Percentiles rank a stretch among this genome's conserved stretches.
phyloP scores from a whole-genome alignment of 805 yeast genomes.

The Candida succiphila region DNA sequence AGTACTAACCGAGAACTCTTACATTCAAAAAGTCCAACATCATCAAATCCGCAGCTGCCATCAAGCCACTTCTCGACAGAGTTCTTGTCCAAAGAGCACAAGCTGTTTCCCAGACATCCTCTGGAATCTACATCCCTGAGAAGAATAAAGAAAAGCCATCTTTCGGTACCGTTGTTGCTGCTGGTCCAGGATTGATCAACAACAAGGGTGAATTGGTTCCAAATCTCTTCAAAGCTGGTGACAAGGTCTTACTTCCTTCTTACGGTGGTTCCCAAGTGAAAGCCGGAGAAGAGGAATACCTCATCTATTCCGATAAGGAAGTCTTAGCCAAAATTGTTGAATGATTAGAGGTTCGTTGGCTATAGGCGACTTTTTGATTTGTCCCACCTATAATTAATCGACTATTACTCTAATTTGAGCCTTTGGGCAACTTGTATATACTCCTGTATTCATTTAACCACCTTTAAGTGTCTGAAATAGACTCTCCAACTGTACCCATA shows the following conservation, averaged over 20 bases:
- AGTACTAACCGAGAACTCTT: too few species aligned
- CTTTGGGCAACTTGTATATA: too few species aligned
- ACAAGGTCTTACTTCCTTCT: slow-evolving; percentile 79
- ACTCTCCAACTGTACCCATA: too few species aligned
- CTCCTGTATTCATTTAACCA: too few species aligned
- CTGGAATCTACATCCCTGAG: slow-evolving; percentile 91
- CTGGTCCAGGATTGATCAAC: slow-evolving; percentile 81
- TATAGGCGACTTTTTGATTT: too few species aligned
- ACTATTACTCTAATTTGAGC: too few species aligned
- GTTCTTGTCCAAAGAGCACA: slow-evolving; percentile 86
- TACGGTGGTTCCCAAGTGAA: slow-evolving; percentile 83
- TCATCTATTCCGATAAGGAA: slow-evolving; percentile 74
- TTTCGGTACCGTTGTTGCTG: slow-evolving; percentile 79
- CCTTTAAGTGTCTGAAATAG: too few species aligned
- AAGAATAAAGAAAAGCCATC: slow-evolving; percentile 83
- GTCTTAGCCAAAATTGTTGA: slow-evolving; percentile 79
- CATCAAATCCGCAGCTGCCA: slow-evolving; percentile 70
- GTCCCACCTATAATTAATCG: too few species aligned
- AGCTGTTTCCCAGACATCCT: slow-evolving; percentile 84
- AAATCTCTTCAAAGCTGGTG: slow-evolving; percentile 72
- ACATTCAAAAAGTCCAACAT: too few species aligned
- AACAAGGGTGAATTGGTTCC: slow-evolving; percentile 58
- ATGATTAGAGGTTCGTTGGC: slow-evolving; percentile 8
- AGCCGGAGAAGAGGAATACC: slow-evolving; percentile 52
- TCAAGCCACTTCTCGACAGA: slow-evolving; percentile 84